These are phyloP conservation scores for Ogataea saltuana DNA, from an alignment of 805 yeast species.

Conservation along the genomic window DNA sequence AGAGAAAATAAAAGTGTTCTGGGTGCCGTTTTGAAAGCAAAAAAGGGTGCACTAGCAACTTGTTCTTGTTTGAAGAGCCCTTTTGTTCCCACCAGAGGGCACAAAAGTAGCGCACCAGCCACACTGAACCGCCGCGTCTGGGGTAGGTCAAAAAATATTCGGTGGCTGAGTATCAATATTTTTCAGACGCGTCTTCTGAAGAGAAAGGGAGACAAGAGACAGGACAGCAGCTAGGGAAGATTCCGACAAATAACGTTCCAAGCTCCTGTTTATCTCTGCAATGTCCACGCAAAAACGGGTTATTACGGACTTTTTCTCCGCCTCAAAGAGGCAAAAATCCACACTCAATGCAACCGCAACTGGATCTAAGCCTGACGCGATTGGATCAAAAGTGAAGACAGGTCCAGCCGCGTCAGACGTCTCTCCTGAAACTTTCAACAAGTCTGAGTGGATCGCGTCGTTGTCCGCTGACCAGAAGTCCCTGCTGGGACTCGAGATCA, in stretches of 20 bases:
- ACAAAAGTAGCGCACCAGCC: too few relatives aligned
- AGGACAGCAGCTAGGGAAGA: not conserved
- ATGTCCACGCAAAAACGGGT: constrained; percentile 17
- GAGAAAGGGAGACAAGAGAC: not conserved
- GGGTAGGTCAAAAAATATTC: not conserved
- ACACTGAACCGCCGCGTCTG: constrained; percentile 3
- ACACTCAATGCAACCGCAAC: not conserved
- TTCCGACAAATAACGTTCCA: not conserved
- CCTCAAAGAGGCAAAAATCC: constrained; percentile 14
- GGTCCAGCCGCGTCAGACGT: not conserved
- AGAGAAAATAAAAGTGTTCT: not conserved
- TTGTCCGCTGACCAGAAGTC: constrained; percentile 49
- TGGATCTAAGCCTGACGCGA: not conserved
- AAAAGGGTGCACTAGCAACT: not conserved
- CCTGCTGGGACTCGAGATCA: constrained; percentile 65
- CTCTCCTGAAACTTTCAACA: constrained; percentile 41
- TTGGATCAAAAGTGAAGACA: not conserved
- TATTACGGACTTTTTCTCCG: constrained; percentile 22
- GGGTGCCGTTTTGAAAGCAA: not conserved
- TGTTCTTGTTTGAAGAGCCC: not conserved
- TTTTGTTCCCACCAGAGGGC: too few relatives aligned
- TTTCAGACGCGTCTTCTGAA: constrained; percentile 1
- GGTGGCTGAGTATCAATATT: constrained; percentile 1
- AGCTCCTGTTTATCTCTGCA: not conserved
- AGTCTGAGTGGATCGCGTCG: constrained; percentile 49